Base-by-base conservation (phyloP, 2,329 filamentous ascomycete species). In the Pestalotiopsis sp. region DNA sequence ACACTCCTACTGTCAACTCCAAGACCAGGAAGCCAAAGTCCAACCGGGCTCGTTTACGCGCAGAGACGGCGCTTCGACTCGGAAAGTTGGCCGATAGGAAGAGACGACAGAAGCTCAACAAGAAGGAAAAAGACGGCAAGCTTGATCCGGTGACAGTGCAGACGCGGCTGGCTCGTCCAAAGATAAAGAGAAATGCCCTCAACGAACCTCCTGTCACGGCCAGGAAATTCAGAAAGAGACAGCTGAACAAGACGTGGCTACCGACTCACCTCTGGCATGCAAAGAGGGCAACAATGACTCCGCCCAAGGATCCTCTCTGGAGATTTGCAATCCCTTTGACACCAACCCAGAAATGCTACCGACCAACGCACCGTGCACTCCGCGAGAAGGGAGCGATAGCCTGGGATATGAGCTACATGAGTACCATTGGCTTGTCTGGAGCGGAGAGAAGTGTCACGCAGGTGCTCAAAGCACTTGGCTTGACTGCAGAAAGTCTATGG, bases 341-440 rank as follows among this genome's bases (percentile, higher is more conserved):
- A 4, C 94, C 95, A 0, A 97, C 92, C 36, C 91, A 94, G 77
- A 99, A 99, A 83, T 91, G 92, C 65, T 98, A 98, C 78, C 86
- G 96, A 65, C 90, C 93, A 60, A 96, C 93, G 0, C 94, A 98
- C 82, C 90, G 95, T 72, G 91, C 93, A 25, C 89, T 90, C 66
- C 90, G 90, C 36, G 86, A 91, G 66, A 89, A 91, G 72, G 95
- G 96, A 4, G 92, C 92, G 25, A 85, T 98, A 58, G 91, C 91
- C 1, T 98, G 95, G 94, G 96, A 99, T 80, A 93, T 90, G 84
- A 98, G 95, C 78, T 99, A 98, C 78, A 92, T 96, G 83, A 93
- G 93, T 73, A 97, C 94, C 1, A 92, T 98, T 72, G 87, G 91
- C 14, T 78, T 98, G 3, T 90, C 91, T 73, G 96, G 95, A 0